These are phyloP conservation scores for Helminthosporium solani DNA, from an alignment of 2,329 filamentous ascomycete genomes.

Conservation along the genomic window DNA sequence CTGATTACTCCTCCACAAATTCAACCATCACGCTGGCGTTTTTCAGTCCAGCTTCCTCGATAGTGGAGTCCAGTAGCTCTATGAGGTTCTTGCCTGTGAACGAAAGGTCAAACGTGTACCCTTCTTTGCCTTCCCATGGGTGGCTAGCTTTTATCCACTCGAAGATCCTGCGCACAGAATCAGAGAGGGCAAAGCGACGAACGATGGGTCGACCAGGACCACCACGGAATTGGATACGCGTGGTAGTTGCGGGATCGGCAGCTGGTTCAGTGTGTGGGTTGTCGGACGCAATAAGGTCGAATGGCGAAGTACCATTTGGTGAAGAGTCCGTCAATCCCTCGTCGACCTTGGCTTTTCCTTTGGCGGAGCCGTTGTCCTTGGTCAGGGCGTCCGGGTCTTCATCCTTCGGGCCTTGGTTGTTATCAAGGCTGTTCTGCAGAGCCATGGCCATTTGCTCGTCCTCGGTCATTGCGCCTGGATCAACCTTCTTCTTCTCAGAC, in stretches of 20 bases:
- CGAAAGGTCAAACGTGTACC: slow-evolving; percentile 82
- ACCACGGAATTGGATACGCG: slow-evolving; percentile 82
- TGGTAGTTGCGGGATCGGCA: slow-evolving; percentile 68
- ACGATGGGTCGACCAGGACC: slow-evolving; percentile 77
- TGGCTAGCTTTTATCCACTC: slow-evolving; percentile 90
- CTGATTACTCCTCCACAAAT: slow-evolving; percentile 51
- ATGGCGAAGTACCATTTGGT: slow-evolving; percentile 50
- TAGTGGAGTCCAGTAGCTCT: slow-evolving; percentile 68
- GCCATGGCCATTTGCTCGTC: slow-evolving; percentile 97
- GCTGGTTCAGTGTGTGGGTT: slow-evolving; percentile 76
- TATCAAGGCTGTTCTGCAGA: slow-evolving; percentile 79
- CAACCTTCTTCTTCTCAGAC: slow-evolving; percentile 68
- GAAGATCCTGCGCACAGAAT: slow-evolving; percentile 80
- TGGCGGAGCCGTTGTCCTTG: slow-evolving; percentile 60
- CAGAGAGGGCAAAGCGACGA: slow-evolving; percentile 74
- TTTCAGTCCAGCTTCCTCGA: slow-evolving; percentile 81
- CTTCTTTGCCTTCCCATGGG: slow-evolving; percentile 78
- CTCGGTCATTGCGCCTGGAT: slow-evolving; percentile 88
- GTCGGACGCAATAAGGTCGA: slow-evolving; percentile 69
- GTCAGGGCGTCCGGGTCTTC: slow-evolving; percentile 88
- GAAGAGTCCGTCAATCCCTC: slow-evolving; percentile 28
- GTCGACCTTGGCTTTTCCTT: slow-evolving; percentile 47
- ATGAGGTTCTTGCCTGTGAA: slow-evolving; percentile 85
- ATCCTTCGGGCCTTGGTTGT: slow-evolving; percentile 54
- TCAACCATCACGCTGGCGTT: slow-evolving; percentile 96